Evolutionary conservation across 495 filamentous ascomycete species (phyloP).

Genomic region (Penicillium parvum): DNA sequence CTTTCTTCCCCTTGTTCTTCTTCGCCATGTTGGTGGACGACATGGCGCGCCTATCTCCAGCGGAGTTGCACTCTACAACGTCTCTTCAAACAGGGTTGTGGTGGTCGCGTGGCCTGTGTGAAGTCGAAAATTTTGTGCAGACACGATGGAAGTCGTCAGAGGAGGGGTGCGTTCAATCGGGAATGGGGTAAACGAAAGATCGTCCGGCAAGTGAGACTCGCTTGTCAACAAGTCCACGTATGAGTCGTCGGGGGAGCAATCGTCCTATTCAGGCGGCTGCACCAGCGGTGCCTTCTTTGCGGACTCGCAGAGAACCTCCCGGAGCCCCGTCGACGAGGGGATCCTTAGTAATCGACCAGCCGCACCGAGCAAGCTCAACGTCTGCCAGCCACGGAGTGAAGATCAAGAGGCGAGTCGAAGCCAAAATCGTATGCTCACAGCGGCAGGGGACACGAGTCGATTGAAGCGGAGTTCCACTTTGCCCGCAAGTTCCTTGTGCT

Average conservation of each 20-base stretch:
- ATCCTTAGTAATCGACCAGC: constrained; percentile 24
- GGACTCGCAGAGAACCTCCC: constrained; percentile 34
- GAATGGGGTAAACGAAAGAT: not conserved
- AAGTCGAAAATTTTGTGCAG: constrained; percentile 24
- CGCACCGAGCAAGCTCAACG: constrained; percentile 5
- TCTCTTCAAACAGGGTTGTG: not conserved
- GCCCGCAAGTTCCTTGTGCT: constrained; percentile 3
- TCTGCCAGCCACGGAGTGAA: constrained; percentile 2
- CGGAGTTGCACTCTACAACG: not conserved
- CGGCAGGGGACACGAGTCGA: not conserved
- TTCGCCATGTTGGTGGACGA: constrained; percentile 43
- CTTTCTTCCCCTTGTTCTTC: constrained; percentile 74
- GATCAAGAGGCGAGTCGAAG: not conserved
- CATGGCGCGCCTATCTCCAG: constrained; percentile 22
- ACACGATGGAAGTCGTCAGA: constrained; percentile 9
- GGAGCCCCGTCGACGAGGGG: constrained; percentile 35
- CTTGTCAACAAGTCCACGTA: constrained; percentile 16
- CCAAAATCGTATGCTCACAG: not conserved
- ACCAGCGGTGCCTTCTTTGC: constrained; percentile 16
- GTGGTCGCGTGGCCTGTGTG: constrained; percentile 9
- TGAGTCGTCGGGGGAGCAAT: constrained; percentile 10
- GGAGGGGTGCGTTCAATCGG: constrained; percentile 19
- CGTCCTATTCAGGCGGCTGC: constrained; percentile 7
- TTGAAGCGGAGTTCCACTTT: constrained; percentile 4
- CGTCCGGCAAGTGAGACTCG: constrained; percentile 20